phyloP scores from a whole-genome alignment of 2,329 filamentous ascomycete genomes.

The Sclerotinia borealis region DNA sequence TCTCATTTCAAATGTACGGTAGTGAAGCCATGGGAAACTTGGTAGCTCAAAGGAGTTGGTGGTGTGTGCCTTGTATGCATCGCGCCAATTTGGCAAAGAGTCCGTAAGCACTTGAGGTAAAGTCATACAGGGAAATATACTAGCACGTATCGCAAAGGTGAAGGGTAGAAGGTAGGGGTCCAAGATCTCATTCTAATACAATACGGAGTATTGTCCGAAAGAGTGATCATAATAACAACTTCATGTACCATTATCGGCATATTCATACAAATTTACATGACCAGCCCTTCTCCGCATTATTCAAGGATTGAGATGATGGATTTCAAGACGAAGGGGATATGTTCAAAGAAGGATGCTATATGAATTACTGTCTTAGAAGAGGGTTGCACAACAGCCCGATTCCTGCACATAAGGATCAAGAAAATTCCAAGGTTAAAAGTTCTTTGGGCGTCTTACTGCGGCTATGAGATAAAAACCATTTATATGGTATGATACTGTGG shows the following conservation, averaged over 20 bases:
- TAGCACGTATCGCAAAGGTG: neutral
- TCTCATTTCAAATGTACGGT: neutral
- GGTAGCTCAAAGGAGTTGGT: neutral
- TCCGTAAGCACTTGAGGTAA: neutral
- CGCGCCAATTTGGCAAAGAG: neutral
- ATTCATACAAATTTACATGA: neutral
- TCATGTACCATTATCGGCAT: neutral
- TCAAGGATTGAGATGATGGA: neutral
- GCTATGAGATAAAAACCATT: neutral
- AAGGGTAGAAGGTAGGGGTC: neutral
- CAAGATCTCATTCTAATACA: neutral
- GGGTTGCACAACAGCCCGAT: neutral
- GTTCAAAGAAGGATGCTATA: neutral
- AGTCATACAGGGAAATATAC: neutral
- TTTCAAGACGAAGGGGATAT: neutral
- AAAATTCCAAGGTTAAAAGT: neutral
- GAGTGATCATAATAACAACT: neutral
- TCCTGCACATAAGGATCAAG: neutral
- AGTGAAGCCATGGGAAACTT: neutral
- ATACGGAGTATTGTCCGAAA: neutral
- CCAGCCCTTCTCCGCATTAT: constrained; percentile 7
- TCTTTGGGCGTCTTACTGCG: constrained; percentile 8
- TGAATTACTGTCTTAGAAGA: constrained; percentile 8
- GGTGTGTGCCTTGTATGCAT: neutral
- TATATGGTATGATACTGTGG: neutral